Percentiles rank a stretch among this genome's conserved stretches.
Conservation (phyloP, 1,284 basidiomycete genomes). For the Anthracocystis setariae region DNA sequence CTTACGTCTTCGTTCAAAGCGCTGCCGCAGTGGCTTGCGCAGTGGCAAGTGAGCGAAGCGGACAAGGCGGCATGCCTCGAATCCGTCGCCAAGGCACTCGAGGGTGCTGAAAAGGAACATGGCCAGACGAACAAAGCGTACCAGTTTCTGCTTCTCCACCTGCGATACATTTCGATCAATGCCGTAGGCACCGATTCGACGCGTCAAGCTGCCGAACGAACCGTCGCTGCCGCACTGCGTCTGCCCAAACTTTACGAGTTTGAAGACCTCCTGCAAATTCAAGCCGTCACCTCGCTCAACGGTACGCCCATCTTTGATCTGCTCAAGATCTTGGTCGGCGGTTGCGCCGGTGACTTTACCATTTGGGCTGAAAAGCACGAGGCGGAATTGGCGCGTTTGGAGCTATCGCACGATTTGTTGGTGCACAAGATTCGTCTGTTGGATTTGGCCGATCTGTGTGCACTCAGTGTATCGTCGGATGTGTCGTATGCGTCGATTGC, state of each 20-base stretch:
- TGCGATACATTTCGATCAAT: constrained; percentile 57
- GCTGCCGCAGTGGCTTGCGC: constrained; percentile 61
- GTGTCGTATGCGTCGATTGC: constrained; percentile 61
- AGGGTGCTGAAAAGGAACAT: constrained; percentile 51
- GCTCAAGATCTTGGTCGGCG: constrained; percentile 62
- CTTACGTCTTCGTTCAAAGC: constrained; percentile 51
- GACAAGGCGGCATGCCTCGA: constrained; percentile 55
- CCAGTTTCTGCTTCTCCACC: constrained; percentile 59
- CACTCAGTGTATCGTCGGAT: constrained; percentile 55
- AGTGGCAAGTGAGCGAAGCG: constrained; percentile 55
- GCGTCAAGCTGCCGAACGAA: constrained; percentile 51
- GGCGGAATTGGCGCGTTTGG: constrained; percentile 35
- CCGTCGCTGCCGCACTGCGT: constrained; percentile 58
- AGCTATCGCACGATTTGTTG: constrained; percentile 42
- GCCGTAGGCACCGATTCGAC: constrained; percentile 9
- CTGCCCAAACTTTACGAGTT: constrained; percentile 64
- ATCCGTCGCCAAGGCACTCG: constrained; percentile 54
- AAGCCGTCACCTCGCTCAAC: constrained; percentile 51
- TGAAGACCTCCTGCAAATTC: constrained; percentile 57
- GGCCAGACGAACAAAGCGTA: constrained; percentile 53
- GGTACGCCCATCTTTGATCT: constrained; percentile 48
- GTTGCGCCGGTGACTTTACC: constrained; percentile 45
- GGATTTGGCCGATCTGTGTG: constrained; percentile 63
- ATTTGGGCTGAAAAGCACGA: constrained; percentile 38
- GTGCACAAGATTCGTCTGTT: constrained; percentile 63